Conservation (phyloP, 805 yeast species). For the Candida sonorensis region DNA sequence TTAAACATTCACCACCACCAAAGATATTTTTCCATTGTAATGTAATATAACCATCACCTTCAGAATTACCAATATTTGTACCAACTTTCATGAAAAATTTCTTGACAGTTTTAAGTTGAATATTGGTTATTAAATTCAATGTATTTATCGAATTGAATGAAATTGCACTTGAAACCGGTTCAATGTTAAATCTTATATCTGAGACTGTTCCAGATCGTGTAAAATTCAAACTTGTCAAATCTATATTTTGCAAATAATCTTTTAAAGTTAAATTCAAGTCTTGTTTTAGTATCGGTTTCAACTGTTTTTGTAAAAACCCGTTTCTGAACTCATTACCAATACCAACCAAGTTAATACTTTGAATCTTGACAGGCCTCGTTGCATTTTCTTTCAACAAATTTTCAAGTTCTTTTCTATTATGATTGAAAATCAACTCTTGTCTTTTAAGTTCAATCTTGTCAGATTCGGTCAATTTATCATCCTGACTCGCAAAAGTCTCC, state of each 20-base stretch:
- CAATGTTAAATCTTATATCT: slow-evolving; percentile 31
- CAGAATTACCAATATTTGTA: slow-evolving; percentile 93
- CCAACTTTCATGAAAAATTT: slow-evolving; percentile 83
- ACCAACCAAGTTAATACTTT: slow-evolving; percentile 42
- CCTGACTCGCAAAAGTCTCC: slow-evolving; percentile 14
- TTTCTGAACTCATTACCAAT: slow-evolving; percentile 37
- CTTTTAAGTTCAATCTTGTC: slow-evolving; percentile 22
- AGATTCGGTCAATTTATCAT: not conserved
- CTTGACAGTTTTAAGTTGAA: slow-evolving; percentile 49
- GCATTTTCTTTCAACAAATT: slow-evolving; percentile 24
- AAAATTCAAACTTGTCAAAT: slow-evolving; percentile 37
- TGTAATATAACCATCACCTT: slow-evolving; percentile 88
- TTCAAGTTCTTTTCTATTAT: slow-evolving; percentile 22
- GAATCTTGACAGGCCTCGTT: slow-evolving; percentile 35
- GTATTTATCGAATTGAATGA: slow-evolving; percentile 15
- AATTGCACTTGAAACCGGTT: slow-evolving; percentile 12
- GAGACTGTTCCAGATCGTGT: slow-evolving; percentile 36
- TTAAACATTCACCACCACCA: slow-evolving; percentile 50
- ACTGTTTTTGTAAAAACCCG: slow-evolving; percentile 37
- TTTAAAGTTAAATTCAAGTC: slow-evolving; percentile 31
- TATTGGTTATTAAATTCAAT: slow-evolving; percentile 21
- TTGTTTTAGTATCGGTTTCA: slow-evolving; percentile 36
- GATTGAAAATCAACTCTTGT: slow-evolving; percentile 21
- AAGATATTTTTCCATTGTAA: slow-evolving; percentile 54
- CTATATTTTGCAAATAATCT: slow-evolving; percentile 35